Evolutionary conservation across 192 early-diverging fungal species (phyloP).

Genomic region (Backusella parvicylindrica): DNA sequence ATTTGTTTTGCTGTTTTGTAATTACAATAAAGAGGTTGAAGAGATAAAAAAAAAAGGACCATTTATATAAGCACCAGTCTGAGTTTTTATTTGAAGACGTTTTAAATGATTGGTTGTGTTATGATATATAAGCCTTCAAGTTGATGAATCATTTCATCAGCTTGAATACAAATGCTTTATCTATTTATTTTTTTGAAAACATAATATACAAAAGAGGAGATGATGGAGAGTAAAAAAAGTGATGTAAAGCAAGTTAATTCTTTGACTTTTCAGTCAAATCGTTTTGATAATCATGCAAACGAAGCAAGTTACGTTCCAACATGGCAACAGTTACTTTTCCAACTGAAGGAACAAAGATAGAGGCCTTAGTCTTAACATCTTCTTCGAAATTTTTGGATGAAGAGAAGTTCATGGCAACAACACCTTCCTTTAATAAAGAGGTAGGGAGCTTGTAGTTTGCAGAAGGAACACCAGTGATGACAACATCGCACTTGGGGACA

Average conservation of each 20-base stretch:
- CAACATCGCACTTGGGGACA: slow-evolving; percentile 87
- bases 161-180: not conserved
- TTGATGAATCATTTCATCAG: not conserved
- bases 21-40: not conserved
- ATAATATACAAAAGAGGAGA: slow-evolving; percentile 6
- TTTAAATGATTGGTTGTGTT: not conserved
- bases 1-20: not conserved
- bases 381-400: slow-evolving; percentile 95
- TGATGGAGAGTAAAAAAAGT: not conserved
- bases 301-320: slow-evolving; percentile 93
- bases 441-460: slow-evolving; percentile 87
- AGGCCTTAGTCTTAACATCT: slow-evolving; percentile 87
- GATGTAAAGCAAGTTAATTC: not conserved
- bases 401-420: slow-evolving; percentile 96
- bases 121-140: not conserved
- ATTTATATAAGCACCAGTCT: not conserved
- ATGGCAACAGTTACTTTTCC: slow-evolving; percentile 99
- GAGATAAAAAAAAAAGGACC: slow-evolving; percentile 1
- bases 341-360: slow-evolving; percentile 93
- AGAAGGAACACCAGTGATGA: slow-evolving; percentile 95
- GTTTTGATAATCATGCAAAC: slow-evolving; percentile 77
- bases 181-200: slow-evolving; percentile 1
- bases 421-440: slow-evolving; percentile 89
- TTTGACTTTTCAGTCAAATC: slow-evolving; percentile 18
- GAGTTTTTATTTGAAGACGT: not conserved